Evolutionary conservation across 1,284 basidiomycete genomes (phyloP), one percentile per base, ranked within the genome.

Genomic region (Xerocomus cyaneibrunnescens): DNA sequence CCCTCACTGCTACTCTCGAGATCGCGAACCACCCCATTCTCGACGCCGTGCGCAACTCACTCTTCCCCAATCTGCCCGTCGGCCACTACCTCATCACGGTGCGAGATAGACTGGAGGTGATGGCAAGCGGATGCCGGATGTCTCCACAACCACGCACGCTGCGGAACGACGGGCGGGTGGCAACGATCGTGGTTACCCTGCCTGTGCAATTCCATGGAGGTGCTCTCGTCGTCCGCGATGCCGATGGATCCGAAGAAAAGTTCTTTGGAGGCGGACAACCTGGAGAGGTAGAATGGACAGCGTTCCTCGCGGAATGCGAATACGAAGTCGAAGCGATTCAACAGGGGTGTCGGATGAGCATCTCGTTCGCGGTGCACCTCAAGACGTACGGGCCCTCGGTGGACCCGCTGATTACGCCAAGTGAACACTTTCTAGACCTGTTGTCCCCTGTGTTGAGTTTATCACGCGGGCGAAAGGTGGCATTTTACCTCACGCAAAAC

Each of bases 21-120:
- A 77, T 91, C 55, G 79, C 87, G 13, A 89, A 85, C 64, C 86
- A 88, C 62, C 88, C 88, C 2, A 84, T 91, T 61, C 77, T 91
- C 51, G 87, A 89, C 57, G 83, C 88, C 0, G 74, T 89, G 28
- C 82, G 83, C 44, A 81, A 74, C 52, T 75, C 83, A 0, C 72
- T 91, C 17, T 89, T 90, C 69, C 86, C 87, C 0, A 73, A 77
- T 30, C 73, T 89, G 13, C 80, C 86, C 3, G 65, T 73, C 1
- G 87, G 87, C 1, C 81, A 87, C 60, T 83, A 86, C 65, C 79
- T 91, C 56, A 81, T 81, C 31, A 81, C 81, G 0, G 68, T 81
- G 16, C 78, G 83, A 45, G 87, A 90, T 63, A 79, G 78, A 57
- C 74, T 91, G 30, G 86, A 91, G 62, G 75, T 91, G 22, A 71